Evolutionary conservation across 495 filamentous ascomycete species (phyloP).

Genomic region (Penicillium canariense): DNA sequence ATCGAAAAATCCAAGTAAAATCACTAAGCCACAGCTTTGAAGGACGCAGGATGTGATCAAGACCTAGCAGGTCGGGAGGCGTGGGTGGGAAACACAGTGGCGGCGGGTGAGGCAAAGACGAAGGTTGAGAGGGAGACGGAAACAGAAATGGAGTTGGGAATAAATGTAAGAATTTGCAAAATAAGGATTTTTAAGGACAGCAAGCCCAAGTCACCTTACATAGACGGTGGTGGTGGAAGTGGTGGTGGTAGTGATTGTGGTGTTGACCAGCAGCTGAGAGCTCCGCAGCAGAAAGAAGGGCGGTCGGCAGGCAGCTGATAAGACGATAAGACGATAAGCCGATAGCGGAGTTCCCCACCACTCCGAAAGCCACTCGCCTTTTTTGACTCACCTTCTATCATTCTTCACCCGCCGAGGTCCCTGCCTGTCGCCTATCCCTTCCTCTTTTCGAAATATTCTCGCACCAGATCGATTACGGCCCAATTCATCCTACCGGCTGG

Average conservation of each 20-base stretch:
- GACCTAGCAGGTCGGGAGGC: background rate
- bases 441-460: background rate
- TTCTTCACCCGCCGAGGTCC: background rate
- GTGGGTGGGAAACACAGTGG: background rate
- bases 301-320: background rate
- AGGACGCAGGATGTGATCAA: background rate
- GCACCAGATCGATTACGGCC: background rate
- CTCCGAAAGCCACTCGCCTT: too few relatives aligned
- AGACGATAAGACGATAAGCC: background rate
- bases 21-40: background rate
- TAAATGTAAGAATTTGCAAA: background rate
- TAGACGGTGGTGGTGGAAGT: background rate
- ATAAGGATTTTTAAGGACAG: background rate
- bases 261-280: background rate
- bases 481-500: too few relatives aligned
- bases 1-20: background rate
- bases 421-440: background rate
- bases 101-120: background rate
- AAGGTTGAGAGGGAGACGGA: background rate
- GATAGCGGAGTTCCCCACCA: background rate
- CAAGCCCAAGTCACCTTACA: background rate
- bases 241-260: background rate
- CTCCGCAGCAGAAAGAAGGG: background rate
- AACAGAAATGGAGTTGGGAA: background rate
- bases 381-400: background rate